These are phyloP conservation scores for Boletus tomentosulus DNA, from an alignment of 768 basidiomycete genomes.

Conservation along the genomic window DNA sequence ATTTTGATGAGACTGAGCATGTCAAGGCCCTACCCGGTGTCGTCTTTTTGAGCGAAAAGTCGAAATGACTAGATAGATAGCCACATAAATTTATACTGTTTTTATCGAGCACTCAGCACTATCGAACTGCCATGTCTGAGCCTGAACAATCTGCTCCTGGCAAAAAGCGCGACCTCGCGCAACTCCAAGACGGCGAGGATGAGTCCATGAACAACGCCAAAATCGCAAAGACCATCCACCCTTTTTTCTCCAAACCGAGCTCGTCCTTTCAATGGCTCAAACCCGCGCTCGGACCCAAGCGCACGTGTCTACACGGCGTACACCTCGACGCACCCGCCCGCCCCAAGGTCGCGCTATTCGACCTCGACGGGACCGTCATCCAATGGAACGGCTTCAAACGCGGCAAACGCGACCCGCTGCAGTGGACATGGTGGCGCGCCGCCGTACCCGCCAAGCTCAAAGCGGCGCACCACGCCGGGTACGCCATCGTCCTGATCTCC, in stretches of 20 bases:
- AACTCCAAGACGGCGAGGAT: conserved; percentile 13
- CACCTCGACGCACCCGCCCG: conserved; percentile 32
- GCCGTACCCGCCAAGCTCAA: conserved; percentile 60
- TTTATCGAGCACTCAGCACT: conserved; percentile 10
- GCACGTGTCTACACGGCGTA: conserved; percentile 34
- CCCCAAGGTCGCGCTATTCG: conserved; percentile 72
- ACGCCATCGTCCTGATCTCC: conserved; percentile 70
- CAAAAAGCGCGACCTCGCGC: conserved; percentile 17
- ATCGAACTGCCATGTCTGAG: conserved; percentile 4
- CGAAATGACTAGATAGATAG: conserved; percentile 12
- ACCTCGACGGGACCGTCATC: conserved; percentile 87
- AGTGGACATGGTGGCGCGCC: conserved; percentile 67
- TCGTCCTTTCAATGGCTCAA: conserved; percentile 31
- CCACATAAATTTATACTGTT: conserved; percentile 16
- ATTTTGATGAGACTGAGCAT: conserved; percentile 13
- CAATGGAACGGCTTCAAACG: conserved; percentile 36
- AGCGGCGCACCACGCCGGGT: conserved; percentile 59
- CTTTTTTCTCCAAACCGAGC: conserved; percentile 36
- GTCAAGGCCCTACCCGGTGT: conserved; percentile 83
- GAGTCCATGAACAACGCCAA: conserved; percentile 17
- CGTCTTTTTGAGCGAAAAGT: conserved; percentile 82
- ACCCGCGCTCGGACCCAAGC: conserved; percentile 32
- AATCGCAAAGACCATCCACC: conserved; percentile 36
- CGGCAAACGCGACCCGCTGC: conserved; percentile 31
- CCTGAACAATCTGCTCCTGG: background rate